Conservation (phyloP, 495 filamentous ascomycete genomes). For the Bryoglossum gracile region DNA sequence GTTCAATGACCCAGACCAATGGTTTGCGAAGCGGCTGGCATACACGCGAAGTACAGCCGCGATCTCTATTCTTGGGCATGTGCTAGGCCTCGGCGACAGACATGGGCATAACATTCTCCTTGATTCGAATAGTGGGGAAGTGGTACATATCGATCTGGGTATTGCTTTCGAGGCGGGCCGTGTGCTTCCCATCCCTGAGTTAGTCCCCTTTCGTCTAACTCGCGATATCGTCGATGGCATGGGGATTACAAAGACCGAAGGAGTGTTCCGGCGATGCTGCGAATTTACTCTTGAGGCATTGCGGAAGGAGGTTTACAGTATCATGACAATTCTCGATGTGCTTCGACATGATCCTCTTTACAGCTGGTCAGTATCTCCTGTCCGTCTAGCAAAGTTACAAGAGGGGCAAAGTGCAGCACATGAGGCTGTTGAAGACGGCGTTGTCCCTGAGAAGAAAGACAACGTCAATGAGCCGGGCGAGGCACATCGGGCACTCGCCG, state of each 20-base stretch:
- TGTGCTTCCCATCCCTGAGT: slow-evolving; percentile 84
- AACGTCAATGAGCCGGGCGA: slow-evolving; percentile 73
- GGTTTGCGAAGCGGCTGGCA: slow-evolving; percentile 78
- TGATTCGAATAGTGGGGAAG: slow-evolving; percentile 84
- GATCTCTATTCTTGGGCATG: slow-evolving; percentile 89
- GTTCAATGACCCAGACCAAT: slow-evolving; percentile 90
- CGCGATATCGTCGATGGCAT: slow-evolving; percentile 94
- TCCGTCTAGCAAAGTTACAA: slow-evolving; percentile 61
- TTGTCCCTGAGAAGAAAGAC: slow-evolving; percentile 28
- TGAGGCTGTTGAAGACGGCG: slow-evolving; percentile 22
- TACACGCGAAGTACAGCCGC: slow-evolving; percentile 91
- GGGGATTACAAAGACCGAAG: slow-evolving; percentile 92
- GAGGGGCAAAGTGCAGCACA: slow-evolving; percentile 42
- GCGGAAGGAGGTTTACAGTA: slow-evolving; percentile 84
- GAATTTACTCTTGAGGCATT: slow-evolving; percentile 94
- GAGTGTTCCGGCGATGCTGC: slow-evolving; percentile 91
- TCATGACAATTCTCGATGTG: slow-evolving; percentile 96
- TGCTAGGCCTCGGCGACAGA: slow-evolving; percentile 90
- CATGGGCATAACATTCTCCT: slow-evolving; percentile 96
- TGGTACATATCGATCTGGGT: slow-evolving; percentile 93
- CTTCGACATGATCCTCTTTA: slow-evolving; percentile 94
- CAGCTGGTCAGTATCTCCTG: slow-evolving; percentile 88
- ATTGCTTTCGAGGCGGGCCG: slow-evolving; percentile 96
- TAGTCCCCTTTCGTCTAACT: slow-evolving; percentile 93
- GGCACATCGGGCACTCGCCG: slow-evolving; percentile 82